Evolutionary conservation across 345 rosid genomes (phyloP), one percentile per base, ranked within the genome.

Genomic region (Angophora floribunda): DNA sequence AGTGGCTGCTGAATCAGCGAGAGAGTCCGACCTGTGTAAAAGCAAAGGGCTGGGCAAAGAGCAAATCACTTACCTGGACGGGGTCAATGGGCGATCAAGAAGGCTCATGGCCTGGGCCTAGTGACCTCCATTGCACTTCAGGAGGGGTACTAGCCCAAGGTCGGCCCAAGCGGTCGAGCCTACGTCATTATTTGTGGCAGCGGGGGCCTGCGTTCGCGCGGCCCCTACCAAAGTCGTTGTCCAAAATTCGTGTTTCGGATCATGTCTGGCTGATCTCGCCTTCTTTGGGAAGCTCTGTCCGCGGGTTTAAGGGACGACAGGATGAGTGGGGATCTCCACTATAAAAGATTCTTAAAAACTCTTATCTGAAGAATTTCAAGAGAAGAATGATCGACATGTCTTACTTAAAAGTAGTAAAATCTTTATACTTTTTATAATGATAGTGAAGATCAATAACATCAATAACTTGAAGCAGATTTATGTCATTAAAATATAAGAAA

Each of bases 21-120:
- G 47, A 70, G 80, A 36, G 47, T 70, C 0, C 3, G 80, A 70
- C 47, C 80, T 0, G 26, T 0, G 6, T 1, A 70, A 70, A 15
- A 2, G 2, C 24, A 53, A 70, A 70, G 80, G 47, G 26, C 80
- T 0, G 13, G 80, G 80, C 24, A 0, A 0, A 0, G 13, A 0
- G 0, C 26, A 17, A 17, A 0, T 1, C 1, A 70, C 80, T 70
- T 70, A 70, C 80, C 80, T 70, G 80, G 80, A 70, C 80, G 47
- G 80, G 80, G 80, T 70, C 26, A 70, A 70, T 36, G 47, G 47
- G 80, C 47, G 26, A 32, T 17, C 80, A 36, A 2, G 24, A 4
- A 70, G 2, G 7, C 45, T 36, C 80, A 36, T 70, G 7, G 80
- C 88, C 87, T 88, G 87, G 90, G 80, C 80, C n/a, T 21, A 9